Evolutionary conservation across 2,329 filamentous ascomycete species (phyloP).

Genomic region (Cryoendolithus antarcticus): DNA sequence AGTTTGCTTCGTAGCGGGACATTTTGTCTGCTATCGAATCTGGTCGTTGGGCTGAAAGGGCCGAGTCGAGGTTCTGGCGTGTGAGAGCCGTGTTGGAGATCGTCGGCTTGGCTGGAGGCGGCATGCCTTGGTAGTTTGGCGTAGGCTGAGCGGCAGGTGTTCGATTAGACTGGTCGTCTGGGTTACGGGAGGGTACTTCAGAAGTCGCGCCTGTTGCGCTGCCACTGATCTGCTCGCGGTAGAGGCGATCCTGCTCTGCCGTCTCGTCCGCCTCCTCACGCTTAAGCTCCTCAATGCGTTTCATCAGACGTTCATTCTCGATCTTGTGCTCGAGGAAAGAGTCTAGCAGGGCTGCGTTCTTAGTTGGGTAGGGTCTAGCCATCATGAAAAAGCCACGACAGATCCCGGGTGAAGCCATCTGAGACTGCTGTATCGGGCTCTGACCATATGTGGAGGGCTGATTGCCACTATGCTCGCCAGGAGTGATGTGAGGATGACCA

Average conservation of each 20-base stretch:
- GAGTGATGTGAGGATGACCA: constrained; percentile 78
- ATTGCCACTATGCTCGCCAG: constrained; percentile 12
- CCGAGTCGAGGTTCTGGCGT: constrained; percentile 66
- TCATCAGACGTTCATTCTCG: constrained; percentile 77
- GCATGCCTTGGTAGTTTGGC: constrained; percentile 43
- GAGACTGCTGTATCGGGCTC: constrained; percentile 8
- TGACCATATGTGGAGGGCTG: constrained; percentile 19
- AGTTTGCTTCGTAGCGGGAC: constrained; percentile 61
- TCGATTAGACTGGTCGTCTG: too few species aligned
- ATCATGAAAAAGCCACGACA: constrained; percentile 92
- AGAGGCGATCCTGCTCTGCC: constrained; percentile 52
- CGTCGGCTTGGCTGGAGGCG: constrained; percentile 51
- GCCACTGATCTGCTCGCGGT: constrained; percentile 14
- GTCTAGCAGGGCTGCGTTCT: constrained; percentile 72
- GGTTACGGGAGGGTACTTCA: constrained; percentile 3
- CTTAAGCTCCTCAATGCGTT: constrained; percentile 73
- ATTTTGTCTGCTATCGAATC: constrained; percentile 78
- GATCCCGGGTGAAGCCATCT: constrained; percentile 34
- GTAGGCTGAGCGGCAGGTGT: constrained; percentile 5
- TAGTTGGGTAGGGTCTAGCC: constrained; percentile 78
- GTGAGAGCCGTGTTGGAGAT: constrained; percentile 59
- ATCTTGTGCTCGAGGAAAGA: constrained; percentile 95
- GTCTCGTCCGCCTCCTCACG: constrained; percentile 73
- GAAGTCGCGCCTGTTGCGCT: constrained; percentile 15
- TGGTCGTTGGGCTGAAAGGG: constrained; percentile 49